phyloP scores from a whole-genome alignment of 441 rosid genomes.

The Jatropha multifida region DNA sequence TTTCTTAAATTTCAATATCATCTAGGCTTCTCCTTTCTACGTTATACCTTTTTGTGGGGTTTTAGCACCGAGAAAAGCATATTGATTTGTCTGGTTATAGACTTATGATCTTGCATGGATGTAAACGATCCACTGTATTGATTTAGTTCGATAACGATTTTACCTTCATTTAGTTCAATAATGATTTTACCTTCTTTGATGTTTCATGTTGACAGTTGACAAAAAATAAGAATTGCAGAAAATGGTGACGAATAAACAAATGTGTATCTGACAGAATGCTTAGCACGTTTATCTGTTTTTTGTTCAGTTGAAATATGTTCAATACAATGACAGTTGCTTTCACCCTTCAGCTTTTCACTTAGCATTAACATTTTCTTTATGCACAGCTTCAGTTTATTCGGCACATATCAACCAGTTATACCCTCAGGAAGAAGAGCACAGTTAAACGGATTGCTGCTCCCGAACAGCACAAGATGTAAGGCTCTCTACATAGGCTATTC shows the following conservation, averaged over 20 bases:
- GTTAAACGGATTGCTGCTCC: constrained; percentile 29
- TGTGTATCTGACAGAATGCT: not conserved
- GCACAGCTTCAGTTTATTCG: constrained; percentile 69
- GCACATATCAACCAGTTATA: constrained; percentile 41
- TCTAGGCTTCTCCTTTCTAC: not conserved
- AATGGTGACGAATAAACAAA: not conserved
- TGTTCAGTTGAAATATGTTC: not conserved
- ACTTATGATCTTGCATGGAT: not conserved
- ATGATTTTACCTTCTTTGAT: not conserved
- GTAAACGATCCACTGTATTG: not conserved
- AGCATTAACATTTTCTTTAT: not conserved
- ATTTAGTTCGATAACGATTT: not conserved
- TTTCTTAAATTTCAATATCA: too few relatives aligned
- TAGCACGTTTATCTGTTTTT: not conserved
- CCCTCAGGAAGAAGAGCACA: constrained; percentile 38
- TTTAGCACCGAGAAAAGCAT: not conserved
- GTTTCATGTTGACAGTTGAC: not conserved
- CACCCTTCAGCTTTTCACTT: not conserved
- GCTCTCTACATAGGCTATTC: not conserved
- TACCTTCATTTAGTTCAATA: not conserved
- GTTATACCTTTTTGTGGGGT: not conserved
- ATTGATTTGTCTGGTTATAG: not conserved
- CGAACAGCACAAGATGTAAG: constrained; percentile 46
- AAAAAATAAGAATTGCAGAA: not conserved
- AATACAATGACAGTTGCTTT: not conserved